phyloP scores from a whole-genome alignment of 2,329 filamentous ascomycete genomes.

The Ramularia collo-cygni region DNA sequence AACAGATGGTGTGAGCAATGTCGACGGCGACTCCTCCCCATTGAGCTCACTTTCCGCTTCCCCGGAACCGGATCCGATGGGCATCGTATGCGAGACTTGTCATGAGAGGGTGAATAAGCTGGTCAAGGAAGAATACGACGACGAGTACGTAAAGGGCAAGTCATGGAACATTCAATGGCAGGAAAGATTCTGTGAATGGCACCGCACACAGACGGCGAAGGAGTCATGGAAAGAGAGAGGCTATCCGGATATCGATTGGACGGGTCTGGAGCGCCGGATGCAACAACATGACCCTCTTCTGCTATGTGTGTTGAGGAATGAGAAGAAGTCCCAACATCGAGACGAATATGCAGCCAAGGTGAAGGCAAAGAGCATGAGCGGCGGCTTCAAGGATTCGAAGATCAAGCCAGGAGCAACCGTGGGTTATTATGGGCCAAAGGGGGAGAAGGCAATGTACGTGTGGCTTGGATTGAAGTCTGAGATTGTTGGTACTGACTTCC shows the following conservation, averaged over 20 bases:
- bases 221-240: slow-evolving; percentile 23
- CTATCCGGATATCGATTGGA: slow-evolving; percentile 32
- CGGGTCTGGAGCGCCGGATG: slow-evolving; percentile 20
- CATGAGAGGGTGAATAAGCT: slow-evolving; percentile 14
- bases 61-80: slow-evolving; percentile 2
- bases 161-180: slow-evolving; percentile 27
- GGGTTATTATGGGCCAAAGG: slow-evolving; percentile 32
- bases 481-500: slow-evolving; percentile 2
- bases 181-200: slow-evolving; percentile 29
- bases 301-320: slow-evolving; percentile 21
- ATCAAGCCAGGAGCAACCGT: slow-evolving; percentile 13
- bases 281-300: slow-evolving; percentile 20
- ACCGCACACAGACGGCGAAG: slow-evolving; percentile 24
- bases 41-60: background rate
- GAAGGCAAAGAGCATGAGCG: slow-evolving; percentile 18
- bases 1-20: background rate
- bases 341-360: slow-evolving; percentile 19
- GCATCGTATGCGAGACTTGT: slow-evolving; percentile 23
- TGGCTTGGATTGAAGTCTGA: background rate
- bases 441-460: slow-evolving; percentile 30
- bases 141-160: slow-evolving; percentile 14
- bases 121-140: slow-evolving; percentile 28
- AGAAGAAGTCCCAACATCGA: slow-evolving; percentile 20
- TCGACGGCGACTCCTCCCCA: slow-evolving; percentile 1
- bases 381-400: slow-evolving; percentile 10